A percentile compares a stretch with the other conserved stretches of the same genome.
Evolutionary conservation across 2,329 filamentous ascomycete genomes (phyloP).

Genomic region (Mycosphaerella arachidis): DNA sequence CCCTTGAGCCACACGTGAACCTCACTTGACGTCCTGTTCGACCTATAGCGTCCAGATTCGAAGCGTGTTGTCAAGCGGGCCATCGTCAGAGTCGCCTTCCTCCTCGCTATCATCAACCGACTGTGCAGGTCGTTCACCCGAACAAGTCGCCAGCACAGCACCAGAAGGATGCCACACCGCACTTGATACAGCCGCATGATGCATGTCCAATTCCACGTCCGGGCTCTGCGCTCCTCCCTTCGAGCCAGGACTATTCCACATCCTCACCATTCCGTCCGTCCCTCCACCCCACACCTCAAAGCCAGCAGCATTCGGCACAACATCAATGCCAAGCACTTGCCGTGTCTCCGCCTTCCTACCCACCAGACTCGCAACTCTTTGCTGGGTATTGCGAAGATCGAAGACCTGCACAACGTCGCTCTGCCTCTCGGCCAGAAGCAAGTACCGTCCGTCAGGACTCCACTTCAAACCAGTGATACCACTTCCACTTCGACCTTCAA

Average conservation of each 20-base stretch:
- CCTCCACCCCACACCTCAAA: constrained; percentile 59
- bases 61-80: neutral
- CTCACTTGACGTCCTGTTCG: neutral
- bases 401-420: constrained; percentile 55
- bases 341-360: constrained; percentile 46
- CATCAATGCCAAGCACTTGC: constrained; percentile 54
- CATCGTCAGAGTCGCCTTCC: neutral
- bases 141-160: constrained; percentile 47
- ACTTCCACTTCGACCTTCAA: constrained; percentile 37
- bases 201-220: constrained; percentile 41
- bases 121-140: constrained; percentile 37
- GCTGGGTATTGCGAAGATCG: constrained; percentile 53
- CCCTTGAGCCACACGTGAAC: neutral
- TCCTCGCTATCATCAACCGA: neutral
- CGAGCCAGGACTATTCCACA: constrained; percentile 47
- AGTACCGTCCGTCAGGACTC: constrained; percentile 55
- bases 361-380: constrained; percentile 47
- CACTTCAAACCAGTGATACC: constrained; percentile 55
- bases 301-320: constrained; percentile 38
- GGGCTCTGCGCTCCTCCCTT: constrained; percentile 40
- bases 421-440: constrained; percentile 55
- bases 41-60: neutral
- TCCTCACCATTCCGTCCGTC: constrained; percentile 46
- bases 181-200: constrained; percentile 46
- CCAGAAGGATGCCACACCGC: constrained; percentile 45